These are phyloP conservation scores for Colletotrichum sp. DNA, from an alignment of 2,329 filamentous ascomycete genomes.

Conservation along the genomic window DNA sequence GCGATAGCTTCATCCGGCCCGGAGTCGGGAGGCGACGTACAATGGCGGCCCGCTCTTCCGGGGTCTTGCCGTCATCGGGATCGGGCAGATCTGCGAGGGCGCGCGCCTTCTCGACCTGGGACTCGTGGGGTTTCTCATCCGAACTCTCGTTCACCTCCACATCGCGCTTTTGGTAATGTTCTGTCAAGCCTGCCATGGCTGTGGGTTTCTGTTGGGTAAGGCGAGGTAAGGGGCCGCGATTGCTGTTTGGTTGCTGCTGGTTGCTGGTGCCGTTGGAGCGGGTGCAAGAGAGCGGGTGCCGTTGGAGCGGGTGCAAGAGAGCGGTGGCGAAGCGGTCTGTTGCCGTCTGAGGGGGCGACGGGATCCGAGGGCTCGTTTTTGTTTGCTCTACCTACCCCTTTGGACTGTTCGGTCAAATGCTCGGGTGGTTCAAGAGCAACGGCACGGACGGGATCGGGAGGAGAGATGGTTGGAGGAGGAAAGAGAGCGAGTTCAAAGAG, in stretches of 20 bases:
- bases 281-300: not conserved
- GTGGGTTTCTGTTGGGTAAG: not conserved
- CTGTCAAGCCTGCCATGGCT: slow-evolving; percentile 13
- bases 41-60: slow-evolving; percentile 64
- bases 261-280: not conserved
- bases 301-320: not conserved
- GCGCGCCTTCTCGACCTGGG: slow-evolving; percentile 29
- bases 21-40: slow-evolving; percentile 47
- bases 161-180: slow-evolving; percentile 10
- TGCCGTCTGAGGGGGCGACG: not conserved
- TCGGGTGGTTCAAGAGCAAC: slow-evolving; percentile 1
- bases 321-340: not conserved
- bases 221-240: not conserved
- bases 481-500: not conserved
- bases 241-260: not conserved
- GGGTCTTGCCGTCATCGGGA: slow-evolving; percentile 66
- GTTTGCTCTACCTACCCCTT: not conserved
- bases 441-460: not conserved
- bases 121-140: slow-evolving; percentile 12
- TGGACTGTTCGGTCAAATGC: not conserved
- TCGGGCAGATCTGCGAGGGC: slow-evolving; percentile 35
- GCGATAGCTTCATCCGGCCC: not conserved
- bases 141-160: slow-evolving; percentile 14
- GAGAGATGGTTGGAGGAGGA: not conserved
- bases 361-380: not conserved